These are phyloP conservation scores for Oemleria cerasiformis DNA, from an alignment of 306 rosid genomes.

Conservation along the genomic window DNA sequence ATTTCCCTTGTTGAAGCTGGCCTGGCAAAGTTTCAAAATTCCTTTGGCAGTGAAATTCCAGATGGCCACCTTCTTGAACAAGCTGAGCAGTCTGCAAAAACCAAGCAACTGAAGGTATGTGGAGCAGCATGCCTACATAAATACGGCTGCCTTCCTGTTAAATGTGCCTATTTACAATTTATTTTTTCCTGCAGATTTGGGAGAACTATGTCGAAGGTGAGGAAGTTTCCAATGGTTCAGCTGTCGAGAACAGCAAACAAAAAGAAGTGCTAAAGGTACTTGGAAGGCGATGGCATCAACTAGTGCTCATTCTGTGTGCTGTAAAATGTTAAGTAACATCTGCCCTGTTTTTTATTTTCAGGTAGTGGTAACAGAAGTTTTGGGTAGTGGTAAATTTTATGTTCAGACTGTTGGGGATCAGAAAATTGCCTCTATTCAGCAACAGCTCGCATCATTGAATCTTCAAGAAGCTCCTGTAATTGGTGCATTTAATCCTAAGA, in stretches of 20 bases:
- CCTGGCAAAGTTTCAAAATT: slow-evolving; percentile 76
- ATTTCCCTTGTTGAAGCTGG: slow-evolving; percentile 85
- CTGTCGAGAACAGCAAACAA: slow-evolving; percentile 69
- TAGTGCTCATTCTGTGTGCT: slow-evolving; percentile 11
- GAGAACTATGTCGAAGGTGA: slow-evolving; percentile 95
- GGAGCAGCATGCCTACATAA: slow-evolving; percentile 20
- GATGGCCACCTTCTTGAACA: slow-evolving; percentile 78
- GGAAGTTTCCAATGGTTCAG: slow-evolving; percentile 70
- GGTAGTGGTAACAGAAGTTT: slow-evolving; percentile 82
- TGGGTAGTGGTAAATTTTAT: slow-evolving; percentile 89
- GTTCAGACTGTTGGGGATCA: slow-evolving; percentile 91
- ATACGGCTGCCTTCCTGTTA: slow-evolving; percentile 16
- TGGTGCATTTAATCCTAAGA: slow-evolving; percentile 90
- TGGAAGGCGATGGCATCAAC: slow-evolving; percentile 21
- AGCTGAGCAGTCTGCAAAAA: slow-evolving; percentile 86
- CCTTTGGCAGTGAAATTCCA: slow-evolving; percentile 89
- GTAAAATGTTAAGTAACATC: slow-evolving; percentile 26
- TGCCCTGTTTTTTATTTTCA: slow-evolving; percentile 28
- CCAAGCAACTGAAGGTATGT: slow-evolving; percentile 75
- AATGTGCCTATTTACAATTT: slow-evolving; percentile 30
- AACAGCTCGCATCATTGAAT: slow-evolving; percentile 78
- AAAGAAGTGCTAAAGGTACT: slow-evolving; percentile 93
- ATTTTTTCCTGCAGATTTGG: slow-evolving; percentile 67
- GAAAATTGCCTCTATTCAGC: slow-evolving; percentile 74
- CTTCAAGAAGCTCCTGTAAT: slow-evolving; percentile 84